Conservation (phyloP, 352 stramenopile genomes). For the Pythium sp. region DNA sequence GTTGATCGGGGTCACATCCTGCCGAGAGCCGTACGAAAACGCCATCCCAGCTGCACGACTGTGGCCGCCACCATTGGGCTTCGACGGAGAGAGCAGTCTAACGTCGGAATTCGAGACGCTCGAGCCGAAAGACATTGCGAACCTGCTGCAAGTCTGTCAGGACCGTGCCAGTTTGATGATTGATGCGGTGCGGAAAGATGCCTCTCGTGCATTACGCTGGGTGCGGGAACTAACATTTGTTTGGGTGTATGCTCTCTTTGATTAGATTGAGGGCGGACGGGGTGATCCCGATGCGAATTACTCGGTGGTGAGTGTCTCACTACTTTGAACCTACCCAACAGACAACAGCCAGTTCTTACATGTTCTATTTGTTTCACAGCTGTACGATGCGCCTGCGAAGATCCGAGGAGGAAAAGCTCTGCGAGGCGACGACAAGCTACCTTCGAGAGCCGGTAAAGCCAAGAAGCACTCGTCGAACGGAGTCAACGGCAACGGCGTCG, state of each 20-base stretch:
- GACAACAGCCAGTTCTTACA: not conserved
- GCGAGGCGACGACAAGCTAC: slow-evolving; percentile 1
- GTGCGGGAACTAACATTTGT: not conserved
- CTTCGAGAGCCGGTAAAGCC: not conserved
- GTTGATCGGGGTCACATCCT: slow-evolving; percentile 72
- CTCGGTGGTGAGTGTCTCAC: slow-evolving; percentile 32
- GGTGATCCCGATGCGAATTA: slow-evolving; percentile 69
- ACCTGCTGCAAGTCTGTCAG: slow-evolving; percentile 72
- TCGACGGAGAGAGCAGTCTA: slow-evolving; percentile 46
- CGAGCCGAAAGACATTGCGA: slow-evolving; percentile 52
- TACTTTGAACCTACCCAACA: too few species aligned
- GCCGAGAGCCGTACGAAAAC: slow-evolving; percentile 51
- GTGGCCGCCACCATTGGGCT: slow-evolving; percentile 55
- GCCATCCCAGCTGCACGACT: slow-evolving; percentile 52
- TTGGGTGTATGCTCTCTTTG: not conserved
- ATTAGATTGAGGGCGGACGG: slow-evolving; percentile 63
- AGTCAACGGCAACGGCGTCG: not conserved
- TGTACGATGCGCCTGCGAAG: not conserved
- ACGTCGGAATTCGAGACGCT: slow-evolving; percentile 72
- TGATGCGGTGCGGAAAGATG: slow-evolving; percentile 45
- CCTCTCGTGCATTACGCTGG: not conserved
- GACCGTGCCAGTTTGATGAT: slow-evolving; percentile 69
- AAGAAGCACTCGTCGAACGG: slow-evolving; percentile 6
- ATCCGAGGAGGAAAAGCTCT: not conserved
- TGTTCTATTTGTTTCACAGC: not conserved